These are phyloP conservation scores for Nymphaea thermarum DNA, from an alignment of 164 flowering plant genomes.

Conservation along the genomic window DNA sequence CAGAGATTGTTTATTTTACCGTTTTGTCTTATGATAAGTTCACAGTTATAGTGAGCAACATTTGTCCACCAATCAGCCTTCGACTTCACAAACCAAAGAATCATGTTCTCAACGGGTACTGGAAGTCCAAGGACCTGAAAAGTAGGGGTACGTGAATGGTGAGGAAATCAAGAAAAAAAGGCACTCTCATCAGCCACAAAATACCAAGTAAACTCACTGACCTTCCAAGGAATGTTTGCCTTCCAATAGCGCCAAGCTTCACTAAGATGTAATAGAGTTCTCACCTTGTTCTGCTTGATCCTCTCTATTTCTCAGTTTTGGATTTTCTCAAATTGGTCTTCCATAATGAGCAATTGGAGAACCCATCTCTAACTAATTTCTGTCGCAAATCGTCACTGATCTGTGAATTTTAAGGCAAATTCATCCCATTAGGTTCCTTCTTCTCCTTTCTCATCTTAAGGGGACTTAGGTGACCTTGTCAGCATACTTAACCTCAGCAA, in stretches of 20 bases:
- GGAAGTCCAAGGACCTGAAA: slow-evolving; percentile 95
- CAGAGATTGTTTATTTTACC: too few species aligned
- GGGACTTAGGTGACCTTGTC: too few species aligned
- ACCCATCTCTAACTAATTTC: too few species aligned
- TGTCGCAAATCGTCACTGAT: too few species aligned
- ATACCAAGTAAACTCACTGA: slow-evolving; percentile 5
- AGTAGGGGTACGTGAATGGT: background rate
- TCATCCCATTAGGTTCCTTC: too few species aligned
- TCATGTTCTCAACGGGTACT: slow-evolving; percentile 98
- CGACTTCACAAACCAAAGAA: slow-evolving; percentile 96
- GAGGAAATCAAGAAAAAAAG: too few species aligned
- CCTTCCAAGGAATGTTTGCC: slow-evolving; percentile 99
- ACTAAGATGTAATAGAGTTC: slow-evolving; percentile 94
- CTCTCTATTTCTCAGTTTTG: slow-evolving; percentile 44
- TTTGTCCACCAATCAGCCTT: slow-evolving; percentile 99
- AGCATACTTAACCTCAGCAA: too few species aligned
- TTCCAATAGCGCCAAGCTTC: slow-evolving; percentile 99
- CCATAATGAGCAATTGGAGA: too few species aligned
- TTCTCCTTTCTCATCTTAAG: too few species aligned
- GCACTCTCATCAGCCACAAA: background rate
- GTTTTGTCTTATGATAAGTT: slow-evolving; percentile 70
- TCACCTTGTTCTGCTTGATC: slow-evolving; percentile 93
- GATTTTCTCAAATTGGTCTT: too few species aligned
- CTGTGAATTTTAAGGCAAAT: too few species aligned
- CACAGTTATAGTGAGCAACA: slow-evolving; percentile 99